Conservation (phyloP, 768 basidiomycete species). For the Austroboletus eburneus region DNA sequence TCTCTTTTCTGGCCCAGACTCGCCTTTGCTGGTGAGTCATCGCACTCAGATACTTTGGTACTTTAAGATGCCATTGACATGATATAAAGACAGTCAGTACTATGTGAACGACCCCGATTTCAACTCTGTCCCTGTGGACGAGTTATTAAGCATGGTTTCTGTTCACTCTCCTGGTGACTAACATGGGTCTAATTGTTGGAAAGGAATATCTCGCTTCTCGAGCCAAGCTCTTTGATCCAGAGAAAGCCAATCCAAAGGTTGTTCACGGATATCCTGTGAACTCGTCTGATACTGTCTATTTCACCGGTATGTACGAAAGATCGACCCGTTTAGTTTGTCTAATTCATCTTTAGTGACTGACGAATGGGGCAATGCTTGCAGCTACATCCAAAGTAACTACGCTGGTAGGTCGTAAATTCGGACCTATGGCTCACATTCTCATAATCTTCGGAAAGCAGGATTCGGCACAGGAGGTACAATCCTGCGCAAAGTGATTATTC, state of each 20-base stretch:
- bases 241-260: conserved; percentile 59
- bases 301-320: conserved; percentile 56
- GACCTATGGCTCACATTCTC: no score
- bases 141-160: conserved; percentile 74
- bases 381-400: conserved; percentile 87
- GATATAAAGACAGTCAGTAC: conserved; percentile 65
- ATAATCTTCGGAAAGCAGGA: conserved; percentile 38
- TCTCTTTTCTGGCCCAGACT: conserved; percentile 34
- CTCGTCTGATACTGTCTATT: conserved; percentile 93
- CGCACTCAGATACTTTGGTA: not conserved
- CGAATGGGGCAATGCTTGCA: conserved; percentile 87
- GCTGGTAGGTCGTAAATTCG: conserved; percentile 63
- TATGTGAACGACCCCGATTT: conserved; percentile 92
- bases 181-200: not conserved
- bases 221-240: conserved; percentile 74
- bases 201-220: conserved; percentile 82
- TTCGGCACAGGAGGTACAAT: conserved; percentile 92
- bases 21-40: conserved; percentile 65
- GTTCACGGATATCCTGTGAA: conserved; percentile 76
- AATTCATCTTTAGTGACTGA: conserved; percentile 56
- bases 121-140: conserved; percentile 68
- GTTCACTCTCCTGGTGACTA: not conserved
- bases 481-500: not conserved
- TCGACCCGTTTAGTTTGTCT: not conserved
- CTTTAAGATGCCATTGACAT: not conserved